phyloP scores from a whole-genome alignment of 345 rosid genomes.

The Eucalyptus viminalis region DNA sequence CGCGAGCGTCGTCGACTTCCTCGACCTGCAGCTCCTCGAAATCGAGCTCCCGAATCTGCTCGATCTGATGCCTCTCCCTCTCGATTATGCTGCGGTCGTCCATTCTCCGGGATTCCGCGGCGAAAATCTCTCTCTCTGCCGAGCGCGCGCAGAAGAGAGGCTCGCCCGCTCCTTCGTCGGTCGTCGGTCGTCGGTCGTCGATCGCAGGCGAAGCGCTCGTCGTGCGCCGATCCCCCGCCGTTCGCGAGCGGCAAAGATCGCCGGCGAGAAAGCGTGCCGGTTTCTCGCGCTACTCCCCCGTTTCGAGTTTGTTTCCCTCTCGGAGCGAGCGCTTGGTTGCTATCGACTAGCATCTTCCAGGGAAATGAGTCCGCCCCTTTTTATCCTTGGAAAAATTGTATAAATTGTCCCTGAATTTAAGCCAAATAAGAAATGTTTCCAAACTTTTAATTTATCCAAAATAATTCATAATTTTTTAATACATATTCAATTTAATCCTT shows the following conservation, averaged over 20 bases:
- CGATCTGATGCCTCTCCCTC: conserved; percentile 75
- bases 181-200: neutral
- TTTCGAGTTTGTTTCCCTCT: neutral
- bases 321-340: neutral
- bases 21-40: conserved; percentile 79
- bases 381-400: neutral
- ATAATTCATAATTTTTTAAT: neutral
- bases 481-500: rapidly evolving
- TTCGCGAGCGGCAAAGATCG: neutral
- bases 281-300: neutral
- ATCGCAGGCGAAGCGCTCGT: neutral
- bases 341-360: neutral
- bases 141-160: neutral
- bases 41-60: conserved; percentile 83
- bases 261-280: neutral
- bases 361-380: neutral
- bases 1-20: conserved; percentile 54
- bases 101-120: neutral
- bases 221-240: neutral
- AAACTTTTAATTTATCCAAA: no score
- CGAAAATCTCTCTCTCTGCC: neutral
- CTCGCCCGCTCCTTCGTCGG: neutral
- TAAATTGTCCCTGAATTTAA: neutral
- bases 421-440: no score
- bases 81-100: conserved; percentile 31